phyloP scores from a whole-genome alignment of 2,329 filamentous ascomycete species.

The Ustilaginoidea virens region DNA sequence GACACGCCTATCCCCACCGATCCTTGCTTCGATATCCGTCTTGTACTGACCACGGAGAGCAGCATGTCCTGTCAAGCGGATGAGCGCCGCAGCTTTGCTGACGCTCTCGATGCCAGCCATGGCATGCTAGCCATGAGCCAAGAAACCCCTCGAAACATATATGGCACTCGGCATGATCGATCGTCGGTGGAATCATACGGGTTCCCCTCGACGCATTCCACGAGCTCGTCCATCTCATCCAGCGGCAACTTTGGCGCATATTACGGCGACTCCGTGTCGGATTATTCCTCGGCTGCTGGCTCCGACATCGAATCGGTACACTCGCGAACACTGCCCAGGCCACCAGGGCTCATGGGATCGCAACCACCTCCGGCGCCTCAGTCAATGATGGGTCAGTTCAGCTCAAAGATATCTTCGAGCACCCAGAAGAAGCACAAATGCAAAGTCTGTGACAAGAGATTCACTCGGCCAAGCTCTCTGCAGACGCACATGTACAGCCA shows the following conservation, averaged over 20 bases:
- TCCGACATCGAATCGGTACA: constrained; percentile 73
- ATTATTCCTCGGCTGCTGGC: constrained; percentile 70
- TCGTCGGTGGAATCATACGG: constrained; percentile 77
- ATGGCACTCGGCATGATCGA: constrained; percentile 52
- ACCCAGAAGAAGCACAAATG: constrained; percentile 99
- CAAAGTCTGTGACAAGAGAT: constrained; percentile 96
- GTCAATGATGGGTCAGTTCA: constrained; percentile 98
- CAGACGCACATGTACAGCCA: constrained; percentile 99
- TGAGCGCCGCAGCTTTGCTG: constrained; percentile 59
- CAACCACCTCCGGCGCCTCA: constrained; percentile 69
- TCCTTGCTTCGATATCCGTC: no score
- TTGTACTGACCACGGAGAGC: constrained; percentile 4
- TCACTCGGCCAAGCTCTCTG: constrained; percentile 83
- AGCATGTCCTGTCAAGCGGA: constrained; percentile 32
- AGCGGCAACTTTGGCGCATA: constrained; percentile 68
- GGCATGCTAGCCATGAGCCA: constrained; percentile 95
- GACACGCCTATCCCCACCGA: no score
- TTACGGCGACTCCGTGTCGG: constrained; percentile 76
- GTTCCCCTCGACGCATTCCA: constrained; percentile 72
- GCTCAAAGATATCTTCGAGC: constrained; percentile 87
- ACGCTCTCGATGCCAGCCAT: constrained; percentile 82
- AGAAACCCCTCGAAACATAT: constrained; percentile 83
- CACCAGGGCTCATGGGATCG: constrained; percentile 45
- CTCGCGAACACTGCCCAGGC: constrained; percentile 71
- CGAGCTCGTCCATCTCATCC: constrained; percentile 81